These are phyloP conservation scores for Scytalidium sp. DNA, from an alignment of 2,329 filamentous ascomycete genomes.

Conservation along the genomic window DNA sequence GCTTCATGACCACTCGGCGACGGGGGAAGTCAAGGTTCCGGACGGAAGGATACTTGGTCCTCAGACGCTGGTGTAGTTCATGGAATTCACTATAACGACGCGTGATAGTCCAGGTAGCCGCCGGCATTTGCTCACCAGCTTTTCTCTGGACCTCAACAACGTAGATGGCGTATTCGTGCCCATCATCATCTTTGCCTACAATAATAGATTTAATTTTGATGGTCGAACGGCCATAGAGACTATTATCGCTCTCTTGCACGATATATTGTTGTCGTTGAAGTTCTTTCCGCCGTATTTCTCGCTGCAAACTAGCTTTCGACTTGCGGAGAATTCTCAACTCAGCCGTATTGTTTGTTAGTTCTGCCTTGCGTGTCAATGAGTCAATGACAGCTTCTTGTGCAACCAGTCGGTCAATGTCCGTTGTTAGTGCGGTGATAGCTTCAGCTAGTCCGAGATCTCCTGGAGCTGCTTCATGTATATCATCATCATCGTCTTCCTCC, in stretches of 20 bases:
- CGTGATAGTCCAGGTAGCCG: slow-evolving; percentile 92
- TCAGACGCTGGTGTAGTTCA: slow-evolving; percentile 86
- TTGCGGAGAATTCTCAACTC: slow-evolving; percentile 90
- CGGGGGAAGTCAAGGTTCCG: slow-evolving; percentile 89
- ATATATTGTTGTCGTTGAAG: slow-evolving; percentile 96
- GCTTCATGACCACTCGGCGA: slow-evolving; percentile 89
- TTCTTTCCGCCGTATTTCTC: slow-evolving; percentile 91
- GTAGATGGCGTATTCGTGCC: slow-evolving; percentile 90
- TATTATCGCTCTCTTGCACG: slow-evolving; percentile 96
- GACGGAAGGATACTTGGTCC: slow-evolving; percentile 81
- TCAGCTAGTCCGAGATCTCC: slow-evolving; percentile 92
- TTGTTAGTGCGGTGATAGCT: slow-evolving; percentile 82
- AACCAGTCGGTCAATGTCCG: slow-evolving; percentile 84
- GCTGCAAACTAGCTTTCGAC: slow-evolving; percentile 86
- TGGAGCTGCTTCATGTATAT: slow-evolving; percentile 90
- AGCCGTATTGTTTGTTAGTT: slow-evolving; percentile 93
- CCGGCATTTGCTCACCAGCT: slow-evolving; percentile 92
- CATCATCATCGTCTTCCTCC: slow-evolving; percentile 66
- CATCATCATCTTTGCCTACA: slow-evolving; percentile 87
- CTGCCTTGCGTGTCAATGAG: slow-evolving; percentile 87
- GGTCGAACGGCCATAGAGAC: slow-evolving; percentile 85
- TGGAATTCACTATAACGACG: slow-evolving; percentile 96
- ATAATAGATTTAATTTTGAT: slow-evolving; percentile 91
- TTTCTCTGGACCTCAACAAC: slow-evolving; percentile 87
- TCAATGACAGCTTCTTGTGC: slow-evolving; percentile 90